Percentiles rank a stretch among this genome's conserved stretches.
Conservation (phyloP, 257 asterid genomes). For the Ocimum tenuiflorum region DNA sequence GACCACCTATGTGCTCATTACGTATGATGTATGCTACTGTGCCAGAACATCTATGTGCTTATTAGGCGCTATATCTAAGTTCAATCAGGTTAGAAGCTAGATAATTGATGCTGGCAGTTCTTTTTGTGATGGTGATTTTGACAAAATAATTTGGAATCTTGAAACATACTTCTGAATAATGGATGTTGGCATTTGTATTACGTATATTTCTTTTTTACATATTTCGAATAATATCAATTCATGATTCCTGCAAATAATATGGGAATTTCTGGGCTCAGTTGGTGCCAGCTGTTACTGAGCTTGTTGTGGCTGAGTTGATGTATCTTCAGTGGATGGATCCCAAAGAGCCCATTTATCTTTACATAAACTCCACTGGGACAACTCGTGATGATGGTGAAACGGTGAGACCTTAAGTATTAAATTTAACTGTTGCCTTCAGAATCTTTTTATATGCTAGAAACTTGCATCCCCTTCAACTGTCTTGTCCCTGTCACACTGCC, state of each 20-base stretch:
- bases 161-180: neutral
- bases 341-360: slow-evolving; percentile 69
- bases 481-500: neutral
- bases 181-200: neutral
- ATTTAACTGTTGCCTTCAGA: slow-evolving; percentile 3
- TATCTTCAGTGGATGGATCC: slow-evolving; percentile 90
- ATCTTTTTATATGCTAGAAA: neutral
- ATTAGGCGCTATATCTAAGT: neutral
- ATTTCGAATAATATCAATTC: neutral
- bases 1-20: too few species aligned
- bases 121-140: neutral
- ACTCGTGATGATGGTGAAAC: slow-evolving; percentile 95
- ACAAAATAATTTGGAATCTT: neutral
- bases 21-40: too few species aligned
- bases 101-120: neutral
- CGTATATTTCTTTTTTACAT: neutral
- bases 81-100: neutral
- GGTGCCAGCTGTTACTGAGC: slow-evolving; percentile 94
- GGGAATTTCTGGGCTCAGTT: slow-evolving; percentile 41
- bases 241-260: slow-evolving; percentile 2
- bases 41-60: neutral
- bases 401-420: slow-evolving; percentile 35
- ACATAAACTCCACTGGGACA: slow-evolving; percentile 94
- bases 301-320: slow-evolving; percentile 76
- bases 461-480: slow-evolving; percentile 3